These are phyloP conservation scores for Arthroderma sp. DNA, from an alignment of 2,329 filamentous ascomycete genomes.

Conservation along the genomic window DNA sequence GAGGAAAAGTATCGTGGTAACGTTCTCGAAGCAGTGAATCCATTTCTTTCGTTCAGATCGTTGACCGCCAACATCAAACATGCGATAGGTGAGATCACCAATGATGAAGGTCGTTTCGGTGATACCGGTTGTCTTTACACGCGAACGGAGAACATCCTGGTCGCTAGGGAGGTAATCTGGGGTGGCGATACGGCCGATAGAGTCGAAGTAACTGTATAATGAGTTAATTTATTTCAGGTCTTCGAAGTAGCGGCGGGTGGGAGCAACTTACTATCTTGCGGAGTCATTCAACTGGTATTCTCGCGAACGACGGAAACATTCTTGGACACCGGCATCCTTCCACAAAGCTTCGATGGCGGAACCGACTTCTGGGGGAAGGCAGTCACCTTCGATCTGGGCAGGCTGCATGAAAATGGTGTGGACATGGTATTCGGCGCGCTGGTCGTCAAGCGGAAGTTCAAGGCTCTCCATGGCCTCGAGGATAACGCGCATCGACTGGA, in stretches of 20 bases:
- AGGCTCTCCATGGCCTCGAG: slow-evolving; percentile 56
- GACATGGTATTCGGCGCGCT: slow-evolving; percentile 89
- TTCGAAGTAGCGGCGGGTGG: not conserved
- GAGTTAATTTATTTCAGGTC: slow-evolving; percentile 22
- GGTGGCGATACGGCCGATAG: slow-evolving; percentile 77
- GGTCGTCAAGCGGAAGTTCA: slow-evolving; percentile 74
- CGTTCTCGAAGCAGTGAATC: slow-evolving; percentile 98
- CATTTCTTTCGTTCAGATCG: slow-evolving; percentile 97
- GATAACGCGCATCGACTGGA: slow-evolving; percentile 58
- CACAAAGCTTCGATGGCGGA: slow-evolving; percentile 84
- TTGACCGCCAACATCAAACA: slow-evolving; percentile 96
- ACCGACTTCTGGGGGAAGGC: slow-evolving; percentile 85
- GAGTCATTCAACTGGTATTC: slow-evolving; percentile 97
- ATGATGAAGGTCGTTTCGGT: slow-evolving; percentile 95
- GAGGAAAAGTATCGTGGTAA: slow-evolving; percentile 90
- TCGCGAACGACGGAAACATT: slow-evolving; percentile 88
- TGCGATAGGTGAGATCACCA: slow-evolving; percentile 83
- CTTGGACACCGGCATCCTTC: slow-evolving; percentile 84
- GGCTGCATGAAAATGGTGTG: slow-evolving; percentile 99
- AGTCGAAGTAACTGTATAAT: slow-evolving; percentile 75
- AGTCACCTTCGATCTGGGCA: slow-evolving; percentile 89
- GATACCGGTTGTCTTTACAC: slow-evolving; percentile 96
- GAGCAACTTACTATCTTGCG: slow-evolving; percentile 68
- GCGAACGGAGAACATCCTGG: slow-evolving; percentile 85
- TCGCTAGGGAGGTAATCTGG: slow-evolving; percentile 92